Conservation (phyloP, 768 basidiomycete genomes). For the Lyophyllum shimeji region DNA sequence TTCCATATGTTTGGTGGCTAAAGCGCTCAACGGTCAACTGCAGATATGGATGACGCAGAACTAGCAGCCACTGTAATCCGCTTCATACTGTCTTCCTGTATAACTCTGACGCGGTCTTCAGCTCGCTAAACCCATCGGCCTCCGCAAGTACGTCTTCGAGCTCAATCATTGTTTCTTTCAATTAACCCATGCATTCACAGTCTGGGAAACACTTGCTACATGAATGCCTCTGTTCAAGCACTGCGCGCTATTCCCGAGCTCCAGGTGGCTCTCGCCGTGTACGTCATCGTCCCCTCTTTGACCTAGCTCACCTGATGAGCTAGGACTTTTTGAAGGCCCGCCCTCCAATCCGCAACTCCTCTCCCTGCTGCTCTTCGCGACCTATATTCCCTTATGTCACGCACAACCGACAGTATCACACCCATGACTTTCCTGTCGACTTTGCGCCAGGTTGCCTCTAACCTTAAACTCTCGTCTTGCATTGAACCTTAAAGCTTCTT, state of each 20-base stretch:
- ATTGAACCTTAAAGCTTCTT: not conserved
- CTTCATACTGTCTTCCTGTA: not conserved
- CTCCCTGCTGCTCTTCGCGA: slow-evolving; percentile 58
- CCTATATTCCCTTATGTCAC: slow-evolving; percentile 70
- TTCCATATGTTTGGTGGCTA: not conserved
- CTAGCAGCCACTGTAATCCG: slow-evolving; percentile 74
- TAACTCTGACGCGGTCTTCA: slow-evolving; percentile 26
- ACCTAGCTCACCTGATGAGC: not conserved
- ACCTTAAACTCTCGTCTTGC: not conserved
- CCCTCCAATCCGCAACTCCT: slow-evolving; percentile 39
- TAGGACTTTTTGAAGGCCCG: slow-evolving; percentile 23
- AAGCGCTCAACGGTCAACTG: not conserved
- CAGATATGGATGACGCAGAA: slow-evolving; percentile 84
- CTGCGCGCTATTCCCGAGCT: slow-evolving; percentile 91
- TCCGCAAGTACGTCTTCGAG: slow-evolving; percentile 58
- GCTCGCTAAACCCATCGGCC: slow-evolving; percentile 80
- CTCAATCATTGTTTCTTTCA: not conserved
- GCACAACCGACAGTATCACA: slow-evolving; percentile 73
- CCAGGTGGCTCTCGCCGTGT: slow-evolving; percentile 66
- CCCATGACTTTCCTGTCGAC: slow-evolving; percentile 68
- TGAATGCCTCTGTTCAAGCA: slow-evolving; percentile 95
- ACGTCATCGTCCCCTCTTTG: slow-evolving; percentile 21
- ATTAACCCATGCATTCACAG: slow-evolving; percentile 26
- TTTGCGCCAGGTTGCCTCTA: slow-evolving; percentile 51
- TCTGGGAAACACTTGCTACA: slow-evolving; percentile 95